Conservation (phyloP, 768 basidiomycete genomes). For the Lepiota venenata region DNA sequence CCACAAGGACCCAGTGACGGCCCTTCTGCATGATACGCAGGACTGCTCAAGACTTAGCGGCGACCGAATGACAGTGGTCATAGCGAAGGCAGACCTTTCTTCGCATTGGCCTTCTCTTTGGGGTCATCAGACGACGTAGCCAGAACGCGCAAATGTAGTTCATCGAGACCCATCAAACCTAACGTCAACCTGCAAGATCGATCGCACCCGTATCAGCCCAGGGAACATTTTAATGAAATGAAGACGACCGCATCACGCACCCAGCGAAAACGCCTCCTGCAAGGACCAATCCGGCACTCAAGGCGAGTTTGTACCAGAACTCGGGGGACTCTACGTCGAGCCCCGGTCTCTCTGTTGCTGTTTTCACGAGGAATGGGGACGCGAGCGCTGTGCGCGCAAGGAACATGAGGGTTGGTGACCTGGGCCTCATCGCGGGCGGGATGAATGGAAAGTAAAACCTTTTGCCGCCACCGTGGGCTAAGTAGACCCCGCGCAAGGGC, state of each 20-base stretch:
- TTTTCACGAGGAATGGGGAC: conserved; percentile 17
- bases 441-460: background rate
- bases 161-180: conserved; percentile 92
- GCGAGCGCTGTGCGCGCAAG: conserved; percentile 23
- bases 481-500: background rate
- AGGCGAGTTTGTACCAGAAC: conserved; percentile 71
- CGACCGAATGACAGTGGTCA: background rate
- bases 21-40: conserved; percentile 56
- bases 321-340: conserved; percentile 44
- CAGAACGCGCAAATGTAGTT: conserved; percentile 85
- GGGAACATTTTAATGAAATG: background rate
- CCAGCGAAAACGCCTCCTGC: conserved; percentile 92
- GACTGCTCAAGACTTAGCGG: conserved; percentile 32
- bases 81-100: conserved; percentile 45
- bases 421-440: conserved; percentile 20
- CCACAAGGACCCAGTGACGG: conserved; percentile 93
- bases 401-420: conserved; percentile 19
- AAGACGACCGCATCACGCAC: conserved; percentile 35
- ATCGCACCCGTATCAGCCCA: background rate
- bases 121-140: conserved; percentile 76
- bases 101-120: conserved; percentile 65
- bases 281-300: conserved; percentile 71
- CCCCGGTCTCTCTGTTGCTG: background rate
- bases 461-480: too few relatives aligned
- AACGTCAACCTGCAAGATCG: conserved; percentile 64